These are phyloP conservation scores for Trypanosoma congolense DNA, from an alignment of 208 protist species.

Conservation along the genomic window DNA sequence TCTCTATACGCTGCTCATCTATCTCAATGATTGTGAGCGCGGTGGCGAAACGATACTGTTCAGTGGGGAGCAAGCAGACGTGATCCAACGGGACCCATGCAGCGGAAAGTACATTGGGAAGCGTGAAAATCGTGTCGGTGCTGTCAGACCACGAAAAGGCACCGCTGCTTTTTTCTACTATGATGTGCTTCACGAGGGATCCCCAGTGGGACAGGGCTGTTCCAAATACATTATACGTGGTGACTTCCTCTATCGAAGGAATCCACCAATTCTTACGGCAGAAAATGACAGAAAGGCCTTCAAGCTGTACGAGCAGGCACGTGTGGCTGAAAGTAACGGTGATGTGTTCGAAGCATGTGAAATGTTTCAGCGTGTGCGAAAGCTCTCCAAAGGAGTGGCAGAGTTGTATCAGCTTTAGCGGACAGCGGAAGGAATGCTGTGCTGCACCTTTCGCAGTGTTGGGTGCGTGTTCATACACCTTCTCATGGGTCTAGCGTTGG, in stretches of 20 bases:
- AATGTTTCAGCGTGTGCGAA: slow-evolving; percentile 65
- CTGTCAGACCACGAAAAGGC: slow-evolving; percentile 59
- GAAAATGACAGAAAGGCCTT: slow-evolving; percentile 64
- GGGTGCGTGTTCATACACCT: too few species aligned
- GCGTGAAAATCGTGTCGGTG: slow-evolving; percentile 36
- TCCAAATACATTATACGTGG: slow-evolving; percentile 86
- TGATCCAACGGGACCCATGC: slow-evolving; percentile 45
- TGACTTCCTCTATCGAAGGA: slow-evolving; percentile 76
- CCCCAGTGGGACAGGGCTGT: slow-evolving; percentile 50
- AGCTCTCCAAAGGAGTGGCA: slow-evolving; percentile 69
- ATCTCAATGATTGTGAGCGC: slow-evolving; percentile 74
- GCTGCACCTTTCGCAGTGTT: too few species aligned
- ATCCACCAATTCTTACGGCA: slow-evolving; percentile 60
- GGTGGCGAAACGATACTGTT: slow-evolving; percentile 85
- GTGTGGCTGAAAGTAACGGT: slow-evolving; percentile 63
- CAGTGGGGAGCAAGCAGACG: slow-evolving; percentile 58
- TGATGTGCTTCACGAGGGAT: slow-evolving; percentile 82
- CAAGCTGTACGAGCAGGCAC: slow-evolving; percentile 67
- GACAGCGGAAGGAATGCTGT: too few species aligned
- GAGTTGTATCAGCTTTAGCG: slow-evolving; percentile 80
- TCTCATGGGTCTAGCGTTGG: too few species aligned
- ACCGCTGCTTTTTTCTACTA: slow-evolving; percentile 84
- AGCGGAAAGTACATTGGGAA: slow-evolving; percentile 55
- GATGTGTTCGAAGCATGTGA: slow-evolving; percentile 63
- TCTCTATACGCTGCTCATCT: slow-evolving; percentile 88